A percentile compares a stretch with the other conserved stretches of the same genome.
phyloP scores from a whole-genome alignment of 2,329 filamentous ascomycete species.

The Fusarium albosuccineum region DNA sequence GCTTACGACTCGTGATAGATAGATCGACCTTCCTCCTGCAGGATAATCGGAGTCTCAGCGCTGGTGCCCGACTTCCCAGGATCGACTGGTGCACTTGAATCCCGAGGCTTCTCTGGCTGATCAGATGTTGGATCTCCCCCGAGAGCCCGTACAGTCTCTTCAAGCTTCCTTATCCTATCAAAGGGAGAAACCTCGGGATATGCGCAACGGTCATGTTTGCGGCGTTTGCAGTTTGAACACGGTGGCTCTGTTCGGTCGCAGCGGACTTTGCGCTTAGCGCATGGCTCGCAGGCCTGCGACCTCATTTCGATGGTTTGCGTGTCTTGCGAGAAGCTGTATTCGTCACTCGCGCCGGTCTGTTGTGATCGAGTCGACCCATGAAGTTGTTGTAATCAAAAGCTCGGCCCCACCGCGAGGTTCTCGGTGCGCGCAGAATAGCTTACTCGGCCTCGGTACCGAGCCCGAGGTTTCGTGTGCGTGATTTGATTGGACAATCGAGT shows the following conservation, averaged over 20 bases:
- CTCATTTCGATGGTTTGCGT: neutral
- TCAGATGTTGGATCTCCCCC: constrained; percentile 20
- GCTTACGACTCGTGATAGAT: constrained; percentile 28
- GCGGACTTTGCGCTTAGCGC: constrained; percentile 32
- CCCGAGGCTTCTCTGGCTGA: neutral
- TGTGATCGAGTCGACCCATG: too few relatives aligned
- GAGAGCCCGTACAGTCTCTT: constrained; percentile 20
- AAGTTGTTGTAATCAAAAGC: neutral
- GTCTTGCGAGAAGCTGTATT: neutral
- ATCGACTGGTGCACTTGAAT: neutral
- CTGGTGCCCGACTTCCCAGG: neutral
- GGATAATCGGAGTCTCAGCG: constrained; percentile 18
- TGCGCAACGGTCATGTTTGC: constrained; percentile 25
- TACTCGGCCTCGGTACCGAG: constrained; percentile 35
- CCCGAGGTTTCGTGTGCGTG: neutral
- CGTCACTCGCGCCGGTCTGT: neutral
- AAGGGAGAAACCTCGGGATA: constrained; percentile 24
- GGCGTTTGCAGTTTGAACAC: constrained; percentile 24
- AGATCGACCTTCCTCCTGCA: constrained; percentile 18
- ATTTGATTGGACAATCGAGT: constrained; percentile 2
- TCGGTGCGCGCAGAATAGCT: neutral
- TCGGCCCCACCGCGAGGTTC: constrained; percentile 22
- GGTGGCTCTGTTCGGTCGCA: constrained; percentile 30
- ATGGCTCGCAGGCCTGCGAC: constrained; percentile 28
- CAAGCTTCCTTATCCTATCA: constrained; percentile 21